Percentiles rank a stretch among this genome's conserved stretches.
These are phyloP conservation scores for Dianthus caryophyllus DNA, from an alignment of 148 eudicot genomes.

Conservation along the genomic window DNA sequence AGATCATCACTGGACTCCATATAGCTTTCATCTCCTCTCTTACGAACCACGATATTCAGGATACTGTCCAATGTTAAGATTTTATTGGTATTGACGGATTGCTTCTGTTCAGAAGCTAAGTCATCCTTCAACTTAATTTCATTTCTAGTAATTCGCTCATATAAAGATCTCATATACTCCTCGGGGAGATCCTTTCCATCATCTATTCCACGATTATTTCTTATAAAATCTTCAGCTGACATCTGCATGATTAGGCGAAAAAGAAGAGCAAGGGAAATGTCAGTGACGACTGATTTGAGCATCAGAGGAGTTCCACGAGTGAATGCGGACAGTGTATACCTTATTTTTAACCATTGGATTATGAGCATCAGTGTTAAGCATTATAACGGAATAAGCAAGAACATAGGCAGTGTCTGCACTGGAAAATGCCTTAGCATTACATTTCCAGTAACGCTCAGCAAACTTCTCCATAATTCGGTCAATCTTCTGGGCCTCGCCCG, in stretches of 20 bases:
- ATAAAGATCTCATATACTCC: constrained; percentile 87
- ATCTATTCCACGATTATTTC: constrained; percentile 98
- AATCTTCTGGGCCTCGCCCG: constrained; percentile 99
- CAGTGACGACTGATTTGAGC: constrained; percentile 11
- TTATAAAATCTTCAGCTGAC: constrained; percentile 91
- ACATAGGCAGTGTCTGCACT: constrained; percentile 99
- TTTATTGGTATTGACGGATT: constrained; percentile 70
- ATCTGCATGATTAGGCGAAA: constrained; percentile 44
- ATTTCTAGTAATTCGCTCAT: constrained; percentile 78
- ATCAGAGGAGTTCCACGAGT: not conserved
- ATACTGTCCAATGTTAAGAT: constrained; percentile 86
- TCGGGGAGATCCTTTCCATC: constrained; percentile 96
- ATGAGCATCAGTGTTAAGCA: constrained; percentile 99
- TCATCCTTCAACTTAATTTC: constrained; percentile 98
- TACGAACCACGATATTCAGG: constrained; percentile 85
- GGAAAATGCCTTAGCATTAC: constrained; percentile 85
- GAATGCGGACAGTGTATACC: constrained; percentile 41
- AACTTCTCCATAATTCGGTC: constrained; percentile 98
- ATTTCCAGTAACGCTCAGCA: constrained; percentile 97
- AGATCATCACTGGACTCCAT: constrained; percentile 90
- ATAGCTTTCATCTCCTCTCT: constrained; percentile 64
- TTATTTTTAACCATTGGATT: constrained; percentile 96
- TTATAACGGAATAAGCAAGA: constrained; percentile 92
- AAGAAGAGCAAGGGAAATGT: not conserved
- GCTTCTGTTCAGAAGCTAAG: constrained; percentile 67